Conservation (phyloP, 352 stramenopile species). For the Plasmopara muralis region DNA sequence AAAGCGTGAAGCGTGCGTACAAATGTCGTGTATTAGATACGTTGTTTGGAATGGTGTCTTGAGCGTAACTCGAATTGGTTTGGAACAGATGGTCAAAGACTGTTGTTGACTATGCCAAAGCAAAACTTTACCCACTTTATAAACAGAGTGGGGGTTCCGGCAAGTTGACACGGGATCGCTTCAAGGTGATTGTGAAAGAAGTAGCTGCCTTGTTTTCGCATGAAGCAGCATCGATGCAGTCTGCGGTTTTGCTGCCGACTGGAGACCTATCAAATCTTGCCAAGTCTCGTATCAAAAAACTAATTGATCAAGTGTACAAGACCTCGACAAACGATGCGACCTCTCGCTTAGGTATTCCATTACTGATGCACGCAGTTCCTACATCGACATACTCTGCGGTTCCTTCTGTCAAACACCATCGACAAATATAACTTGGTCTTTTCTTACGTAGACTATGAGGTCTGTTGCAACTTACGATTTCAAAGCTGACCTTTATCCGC, state of each 20-base stretch:
- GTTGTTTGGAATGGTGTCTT: neutral
- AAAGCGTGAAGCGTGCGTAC: constrained; percentile 40
- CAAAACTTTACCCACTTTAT: constrained; percentile 74
- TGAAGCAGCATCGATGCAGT: constrained; percentile 59
- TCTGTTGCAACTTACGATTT: no score
- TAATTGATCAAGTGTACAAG: constrained; percentile 69
- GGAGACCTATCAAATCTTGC: constrained; percentile 46
- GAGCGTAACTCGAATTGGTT: neutral
- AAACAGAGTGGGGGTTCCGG: constrained; percentile 39
- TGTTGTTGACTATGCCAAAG: constrained; percentile 74
- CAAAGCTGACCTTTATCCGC: no score
- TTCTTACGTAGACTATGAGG: no score
- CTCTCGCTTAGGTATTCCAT: constrained; percentile 5
- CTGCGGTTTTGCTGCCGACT: constrained; percentile 30
- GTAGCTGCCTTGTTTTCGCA: constrained; percentile 48
- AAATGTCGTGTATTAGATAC: neutral
- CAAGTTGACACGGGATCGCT: constrained; percentile 67
- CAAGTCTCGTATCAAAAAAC: constrained; percentile 62
- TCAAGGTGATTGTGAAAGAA: constrained; percentile 75
- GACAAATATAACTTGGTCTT: constrained; percentile 7
- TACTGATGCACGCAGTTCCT: constrained; percentile 15
- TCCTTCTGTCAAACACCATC: constrained; percentile 29
- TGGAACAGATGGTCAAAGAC: constrained; percentile 34
- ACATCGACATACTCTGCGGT: constrained; percentile 37
- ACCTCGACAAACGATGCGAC: constrained; percentile 16